Percentiles rank a stretch among this genome's conserved stretches.
Conservation (phyloP, 2,329 filamentous ascomycete species). For the Stenocarpella maydis region DNA sequence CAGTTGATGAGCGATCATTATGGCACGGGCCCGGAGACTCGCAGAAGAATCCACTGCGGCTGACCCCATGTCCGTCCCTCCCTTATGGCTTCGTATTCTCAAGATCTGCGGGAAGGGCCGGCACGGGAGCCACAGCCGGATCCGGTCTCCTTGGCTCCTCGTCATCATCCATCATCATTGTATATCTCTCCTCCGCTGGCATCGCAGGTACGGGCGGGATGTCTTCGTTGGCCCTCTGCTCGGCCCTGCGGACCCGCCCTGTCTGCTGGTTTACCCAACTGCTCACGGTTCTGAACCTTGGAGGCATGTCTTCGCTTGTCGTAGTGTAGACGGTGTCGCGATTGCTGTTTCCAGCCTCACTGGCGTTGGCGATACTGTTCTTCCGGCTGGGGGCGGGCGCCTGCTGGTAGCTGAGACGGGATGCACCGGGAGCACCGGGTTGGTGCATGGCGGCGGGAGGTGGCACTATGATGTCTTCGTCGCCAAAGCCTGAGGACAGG, state of each 20-base stretch:
- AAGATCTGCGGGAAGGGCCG: background rate
- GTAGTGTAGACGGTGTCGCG: constrained; percentile 63
- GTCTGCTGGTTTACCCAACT: constrained; percentile 74
- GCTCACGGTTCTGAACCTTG: constrained; percentile 64
- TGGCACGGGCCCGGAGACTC: background rate
- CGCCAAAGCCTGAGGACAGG: constrained; percentile 70
- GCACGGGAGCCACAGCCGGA: background rate
- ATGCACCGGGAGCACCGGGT: constrained; percentile 24
- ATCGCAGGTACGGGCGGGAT: constrained; percentile 52
- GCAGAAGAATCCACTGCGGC: background rate
- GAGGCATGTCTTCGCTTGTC: constrained; percentile 61
- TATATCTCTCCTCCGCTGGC: constrained; percentile 56
- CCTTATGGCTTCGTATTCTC: constrained; percentile 17
- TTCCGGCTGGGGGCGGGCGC: constrained; percentile 34
- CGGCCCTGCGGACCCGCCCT: constrained; percentile 58
- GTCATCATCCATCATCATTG: constrained; percentile 61
- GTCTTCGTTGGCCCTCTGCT: constrained; percentile 47
- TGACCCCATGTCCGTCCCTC: background rate
- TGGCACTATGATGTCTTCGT: constrained; percentile 64
- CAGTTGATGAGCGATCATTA: constrained; percentile 1
- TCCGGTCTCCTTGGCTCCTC: constrained; percentile 52
- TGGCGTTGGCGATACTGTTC: constrained; percentile 43
- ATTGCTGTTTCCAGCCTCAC: constrained; percentile 44
- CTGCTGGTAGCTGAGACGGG: constrained; percentile 21
- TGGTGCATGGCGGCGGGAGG: constrained; percentile 40